Evolutionary conservation across 768 basidiomycete species (phyloP).

Genomic region (Cystobasidium onofrii): DNA sequence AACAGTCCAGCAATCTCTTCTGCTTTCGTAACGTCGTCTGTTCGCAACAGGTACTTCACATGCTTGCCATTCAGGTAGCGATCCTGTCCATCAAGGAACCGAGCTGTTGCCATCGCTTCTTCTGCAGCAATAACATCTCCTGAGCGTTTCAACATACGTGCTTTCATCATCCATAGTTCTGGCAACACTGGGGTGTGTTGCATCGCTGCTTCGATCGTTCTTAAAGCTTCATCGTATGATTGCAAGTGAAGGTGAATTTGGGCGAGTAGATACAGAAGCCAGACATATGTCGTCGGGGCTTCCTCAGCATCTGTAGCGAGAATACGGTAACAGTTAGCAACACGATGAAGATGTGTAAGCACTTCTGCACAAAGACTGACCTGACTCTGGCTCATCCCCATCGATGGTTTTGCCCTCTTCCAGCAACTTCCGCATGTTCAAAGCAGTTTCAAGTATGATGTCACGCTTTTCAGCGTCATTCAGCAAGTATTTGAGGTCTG

Average conservation of each 20-base stretch:
- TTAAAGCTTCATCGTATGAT: slow-evolving; percentile 53
- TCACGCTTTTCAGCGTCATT: slow-evolving; percentile 57
- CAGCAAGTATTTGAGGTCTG: slow-evolving; percentile 82
- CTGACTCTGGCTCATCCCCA: background rate
- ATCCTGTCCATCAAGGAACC: slow-evolving; percentile 83
- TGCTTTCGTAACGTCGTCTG: slow-evolving; percentile 70
- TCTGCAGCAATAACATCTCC: slow-evolving; percentile 74
- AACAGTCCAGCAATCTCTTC: slow-evolving; percentile 69
- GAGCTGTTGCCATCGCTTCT: slow-evolving; percentile 65
- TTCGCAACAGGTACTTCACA: slow-evolving; percentile 80
- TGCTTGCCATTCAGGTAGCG: slow-evolving; percentile 88
- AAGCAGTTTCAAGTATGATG: slow-evolving; percentile 62
- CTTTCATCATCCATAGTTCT: slow-evolving; percentile 73
- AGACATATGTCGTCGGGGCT: slow-evolving; percentile 74
- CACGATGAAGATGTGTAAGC: background rate
- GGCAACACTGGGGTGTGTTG: slow-evolving; percentile 87
- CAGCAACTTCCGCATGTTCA: slow-evolving; percentile 49
- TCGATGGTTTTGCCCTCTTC: slow-evolving; percentile 33
- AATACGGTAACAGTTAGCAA: slow-evolving; percentile 21
- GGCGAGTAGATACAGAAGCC: slow-evolving; percentile 90
- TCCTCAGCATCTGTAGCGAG: slow-evolving; percentile 46
- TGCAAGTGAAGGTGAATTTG: slow-evolving; percentile 71
- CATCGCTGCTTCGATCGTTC: slow-evolving; percentile 59
- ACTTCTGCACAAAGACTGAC: slow-evolving; percentile 3
- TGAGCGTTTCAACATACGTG: slow-evolving; percentile 72